Evolutionary conservation across 495 filamentous ascomycete species (phyloP), one percentile per base, ranked within the genome.

Genomic region (Jackrogersella multiformis): DNA sequence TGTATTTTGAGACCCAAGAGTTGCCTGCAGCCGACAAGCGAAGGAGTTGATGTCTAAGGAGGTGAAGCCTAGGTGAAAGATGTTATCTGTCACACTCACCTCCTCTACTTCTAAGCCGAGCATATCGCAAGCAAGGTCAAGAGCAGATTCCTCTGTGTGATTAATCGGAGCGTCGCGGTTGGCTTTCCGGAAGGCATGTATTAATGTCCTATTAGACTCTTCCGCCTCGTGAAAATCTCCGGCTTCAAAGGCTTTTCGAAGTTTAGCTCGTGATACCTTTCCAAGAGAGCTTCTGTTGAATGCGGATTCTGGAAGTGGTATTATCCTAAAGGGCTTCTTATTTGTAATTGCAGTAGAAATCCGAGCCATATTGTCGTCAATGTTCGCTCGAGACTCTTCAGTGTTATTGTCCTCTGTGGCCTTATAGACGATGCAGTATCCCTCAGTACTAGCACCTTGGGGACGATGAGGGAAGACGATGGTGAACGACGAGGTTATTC

Each of bases 111-210:
- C 10, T 5, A 49, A 32, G 15, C 45, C 45, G n/a, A 49, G 45
- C 45, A 49, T 49, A 5, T 49, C 45, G 45, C 45, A 49, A 10
- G 45, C 45, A n/a, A 49, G 45, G n/a, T 49, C 32, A 2, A 49
- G 24, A 2, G 45, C 45, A 1, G 45, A 28, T 1, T 49, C 45
- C 15, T 49, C 45, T 0, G 23, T 8, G 1, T 24, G 26, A 16
- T 34, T 49, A 3, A 18, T n/a, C 16, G 45, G 45, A 32, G 24
- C 24, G 26, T 49, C 45, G 45, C 45, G 45, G 45, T 49, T 49
- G 2, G 45, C 45, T 5, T 32, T 49, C 26, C 45, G 30, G 24
- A 49, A 49, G 26, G 23, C 45, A 15, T 49, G 45, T 5, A 49
- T 49, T 6, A 49, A 20, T 26, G 45, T 6, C 15, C 45, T 49